Evolutionary conservation across 805 yeast genomes (phyloP).

Genomic region (Priceomyces fermenticarens): DNA sequence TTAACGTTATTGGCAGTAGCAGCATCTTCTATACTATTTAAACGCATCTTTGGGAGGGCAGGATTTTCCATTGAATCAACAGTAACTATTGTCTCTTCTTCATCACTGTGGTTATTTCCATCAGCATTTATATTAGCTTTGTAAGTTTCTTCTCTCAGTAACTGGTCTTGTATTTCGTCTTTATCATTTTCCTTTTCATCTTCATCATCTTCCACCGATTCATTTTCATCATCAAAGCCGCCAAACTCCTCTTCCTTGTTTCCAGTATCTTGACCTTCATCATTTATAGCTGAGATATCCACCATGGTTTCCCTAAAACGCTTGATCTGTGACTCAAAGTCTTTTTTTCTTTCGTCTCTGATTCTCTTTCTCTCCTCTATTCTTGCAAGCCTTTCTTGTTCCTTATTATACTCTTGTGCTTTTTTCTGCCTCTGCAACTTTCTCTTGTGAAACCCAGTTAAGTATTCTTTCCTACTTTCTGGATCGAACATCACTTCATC

Average conservation of each 20-base stretch:
- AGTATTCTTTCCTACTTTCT: conserved; percentile 72
- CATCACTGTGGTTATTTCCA: conserved; percentile 35
- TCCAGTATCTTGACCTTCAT: conserved; percentile 13
- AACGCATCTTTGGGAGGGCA: conserved; percentile 25
- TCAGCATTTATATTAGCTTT: conserved; percentile 21
- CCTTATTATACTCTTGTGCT: conserved; percentile 73
- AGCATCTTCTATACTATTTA: conserved; percentile 33
- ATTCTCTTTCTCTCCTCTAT: conserved; percentile 72
- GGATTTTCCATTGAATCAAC: conserved; percentile 48
- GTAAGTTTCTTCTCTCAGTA: conserved; percentile 43
- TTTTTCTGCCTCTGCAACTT: conserved; percentile 84
- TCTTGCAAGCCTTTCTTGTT: conserved; percentile 68
- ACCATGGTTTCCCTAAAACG: conserved; percentile 49
- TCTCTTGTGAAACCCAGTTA: conserved; percentile 95
- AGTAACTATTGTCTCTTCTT: conserved; percentile 41
- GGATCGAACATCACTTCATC: conserved; percentile 85
- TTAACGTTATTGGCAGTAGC: conserved; percentile 73
- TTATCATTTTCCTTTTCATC: conserved; percentile 12
- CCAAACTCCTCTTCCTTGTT: conserved; percentile 12
- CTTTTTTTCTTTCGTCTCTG: conserved; percentile 68
- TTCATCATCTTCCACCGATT: conserved; percentile 13
- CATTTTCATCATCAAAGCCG: conserved; percentile 39
- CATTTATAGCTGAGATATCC: conserved; percentile 19
- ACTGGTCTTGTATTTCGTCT: conserved; percentile 33
- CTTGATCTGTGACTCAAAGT: conserved; percentile 60